Conservation (phyloP, 768 basidiomycete species). For the Boletus pseudo-olivaceus region DNA sequence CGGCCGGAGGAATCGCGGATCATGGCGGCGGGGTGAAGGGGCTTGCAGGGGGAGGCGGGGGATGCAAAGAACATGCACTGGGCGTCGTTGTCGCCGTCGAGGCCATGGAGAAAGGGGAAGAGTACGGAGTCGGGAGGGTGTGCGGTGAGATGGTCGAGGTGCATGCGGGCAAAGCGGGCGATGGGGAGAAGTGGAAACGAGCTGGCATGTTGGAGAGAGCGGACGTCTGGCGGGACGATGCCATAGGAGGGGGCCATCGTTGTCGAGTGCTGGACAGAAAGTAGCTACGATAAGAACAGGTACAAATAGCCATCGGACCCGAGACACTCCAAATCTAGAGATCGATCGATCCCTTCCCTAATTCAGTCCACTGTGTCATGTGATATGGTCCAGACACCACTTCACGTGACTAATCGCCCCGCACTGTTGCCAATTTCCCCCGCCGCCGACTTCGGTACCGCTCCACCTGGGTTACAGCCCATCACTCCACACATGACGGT, state of each 20-base stretch:
- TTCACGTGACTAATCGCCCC: conserved; percentile 18
- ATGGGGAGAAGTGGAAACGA: conserved; percentile 36
- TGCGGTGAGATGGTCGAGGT: conserved; percentile 56
- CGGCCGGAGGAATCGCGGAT: conserved; percentile 24
- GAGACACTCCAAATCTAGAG: conserved; percentile 17
- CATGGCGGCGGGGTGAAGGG: conserved; percentile 21
- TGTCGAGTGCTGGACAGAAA: conserved; percentile 1
- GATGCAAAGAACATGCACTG: conserved; percentile 78
- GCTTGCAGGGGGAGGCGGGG: conserved; percentile 20
- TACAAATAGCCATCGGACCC: conserved; percentile 24
- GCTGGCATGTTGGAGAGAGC: neutral
- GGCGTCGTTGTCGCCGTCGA: conserved; percentile 75
- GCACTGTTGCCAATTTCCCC: conserved; percentile 23
- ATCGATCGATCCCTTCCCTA: conserved; percentile 7
- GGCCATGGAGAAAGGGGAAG: conserved; percentile 87
- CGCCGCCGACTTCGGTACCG: conserved; percentile 22
- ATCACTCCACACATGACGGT: conserved; percentile 57
- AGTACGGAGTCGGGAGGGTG: conserved; percentile 79
- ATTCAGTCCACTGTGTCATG: conserved; percentile 16
- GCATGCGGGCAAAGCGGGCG: conserved; percentile 55
- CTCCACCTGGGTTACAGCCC: conserved; percentile 38
- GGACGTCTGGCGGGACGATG: conserved; percentile 18
- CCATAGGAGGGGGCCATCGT: conserved; percentile 21
- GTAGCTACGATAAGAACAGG: conserved; percentile 16
- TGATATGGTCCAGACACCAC: conserved; percentile 14